These are phyloP conservation scores for Aspergillus amoenus DNA, from an alignment of 2,329 filamentous ascomycete species.

Conservation along the genomic window DNA sequence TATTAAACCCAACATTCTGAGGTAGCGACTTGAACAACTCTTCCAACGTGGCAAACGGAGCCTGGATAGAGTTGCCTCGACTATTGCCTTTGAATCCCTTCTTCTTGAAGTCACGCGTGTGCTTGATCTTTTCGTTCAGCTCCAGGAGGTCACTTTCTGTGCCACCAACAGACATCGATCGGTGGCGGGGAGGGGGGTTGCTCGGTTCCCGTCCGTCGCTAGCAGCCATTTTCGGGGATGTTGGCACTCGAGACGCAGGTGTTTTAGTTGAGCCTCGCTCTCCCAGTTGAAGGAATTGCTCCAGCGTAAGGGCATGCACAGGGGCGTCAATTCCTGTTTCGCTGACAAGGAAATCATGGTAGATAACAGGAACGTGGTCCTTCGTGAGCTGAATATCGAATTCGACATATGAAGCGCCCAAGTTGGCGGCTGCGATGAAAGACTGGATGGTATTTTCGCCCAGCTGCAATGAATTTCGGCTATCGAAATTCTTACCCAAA, in stretches of 20 bases:
- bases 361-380: conserved; percentile 96
- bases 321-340: conserved; percentile 97
- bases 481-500: conserved; percentile 83
- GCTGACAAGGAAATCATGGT: conserved; percentile 96
- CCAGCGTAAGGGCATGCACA: conserved; percentile 88
- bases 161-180: conserved; percentile 62
- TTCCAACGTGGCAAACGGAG: conserved; percentile 90
- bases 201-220: conserved; percentile 14
- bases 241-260: conserved; percentile 32
- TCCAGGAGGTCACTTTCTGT: conserved; percentile 44
- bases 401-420: conserved; percentile 74
- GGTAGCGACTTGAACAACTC: conserved; percentile 87
- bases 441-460: conserved; percentile 95
- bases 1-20: conserved; percentile 87
- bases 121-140: conserved; percentile 86
- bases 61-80: conserved; percentile 91
- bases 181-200: conserved; percentile 33
- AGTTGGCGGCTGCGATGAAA: conserved; percentile 91
- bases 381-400: conserved; percentile 97
- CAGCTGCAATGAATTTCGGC: conserved; percentile 83
- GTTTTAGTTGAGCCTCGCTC: conserved; percentile 50
- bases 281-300: conserved; percentile 87
- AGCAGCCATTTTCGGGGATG: conserved; percentile 36
- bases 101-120: conserved; percentile 90
- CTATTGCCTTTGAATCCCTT: conserved; percentile 97